Evolutionary conservation across 83 land plant genomes (phyloP).

Genomic region (Thuja plicata): DNA sequence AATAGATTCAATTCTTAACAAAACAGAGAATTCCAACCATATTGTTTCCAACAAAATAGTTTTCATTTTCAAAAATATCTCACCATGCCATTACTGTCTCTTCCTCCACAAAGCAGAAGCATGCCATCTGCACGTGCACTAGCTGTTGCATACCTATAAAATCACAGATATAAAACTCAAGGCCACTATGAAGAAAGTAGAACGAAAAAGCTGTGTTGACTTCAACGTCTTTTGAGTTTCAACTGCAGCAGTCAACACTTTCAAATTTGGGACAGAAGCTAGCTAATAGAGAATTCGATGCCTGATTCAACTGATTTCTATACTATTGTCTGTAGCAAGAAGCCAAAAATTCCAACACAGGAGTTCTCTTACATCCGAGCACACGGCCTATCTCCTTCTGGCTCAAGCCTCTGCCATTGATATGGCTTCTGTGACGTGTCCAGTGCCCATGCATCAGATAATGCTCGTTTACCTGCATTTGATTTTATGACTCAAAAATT

Average conservation of each 20-base stretch:
- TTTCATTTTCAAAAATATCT: background rate
- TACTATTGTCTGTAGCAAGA: background rate
- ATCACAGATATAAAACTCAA: background rate
- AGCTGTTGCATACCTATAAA: conserved; percentile 91
- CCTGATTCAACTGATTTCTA: background rate
- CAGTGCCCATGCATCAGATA: conserved; percentile 87
- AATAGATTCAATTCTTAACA: background rate
- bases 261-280: background rate
- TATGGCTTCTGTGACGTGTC: conserved; percentile 92
- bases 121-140: conserved; percentile 95
- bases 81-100: conserved; percentile 77
- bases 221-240: background rate
- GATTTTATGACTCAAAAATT: background rate
- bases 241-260: background rate
- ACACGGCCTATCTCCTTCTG: conserved; percentile 88
- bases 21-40: background rate
- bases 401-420: conserved; percentile 78
- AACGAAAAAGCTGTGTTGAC: background rate
- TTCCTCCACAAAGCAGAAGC: conserved; percentile 93
- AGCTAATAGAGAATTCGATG: too few relatives aligned
- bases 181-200: background rate
- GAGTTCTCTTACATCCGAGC: conserved; percentile 75
- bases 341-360: background rate
- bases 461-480: conserved; percentile 67
- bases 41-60: background rate